Base-by-base conservation (phyloP, 257 asterid species). In the Knoxia roxburghii region DNA sequence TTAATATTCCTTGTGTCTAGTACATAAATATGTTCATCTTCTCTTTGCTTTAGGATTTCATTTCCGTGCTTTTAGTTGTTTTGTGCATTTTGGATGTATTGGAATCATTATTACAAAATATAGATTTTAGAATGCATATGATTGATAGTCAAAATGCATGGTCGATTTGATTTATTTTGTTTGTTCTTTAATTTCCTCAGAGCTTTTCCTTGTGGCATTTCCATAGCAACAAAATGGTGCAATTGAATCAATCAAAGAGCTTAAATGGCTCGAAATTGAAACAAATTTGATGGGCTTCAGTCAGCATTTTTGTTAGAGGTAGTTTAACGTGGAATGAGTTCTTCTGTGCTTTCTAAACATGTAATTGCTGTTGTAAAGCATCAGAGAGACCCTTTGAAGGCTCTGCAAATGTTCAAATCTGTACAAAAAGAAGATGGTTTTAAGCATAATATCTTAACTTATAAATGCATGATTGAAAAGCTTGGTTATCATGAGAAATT, bases 371-470 rank as follows among this genome's bases (percentile, higher is more conserved):
- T 93, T 11, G 74, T 93, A 59, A 82, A 82, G 69, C 76, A 73
- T 72, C 95, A 93, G 72, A 86, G 76, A 79, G 86, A 83, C 62
- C 99, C 99, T 27, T 51, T 85, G 13, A 93, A 84, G 82, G 99
- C 99, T 53, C 86, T 93, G 58, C 88, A 90, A 76, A 85, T 90
- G 84, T 93, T 93, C 80, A 81, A 82, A 79, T 81, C 89, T 18
- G 88, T 84, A 37, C 84, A 81, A 78, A 86, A 72, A 57, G 95
- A 90, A 76, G 84, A 86, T 55, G 89, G 95, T 52, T 93, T 81
- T 75, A 82, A 68, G 68, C 96, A 90, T 77, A 85, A 86, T 60
- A 60, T 86, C 67, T 73, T 73, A 66, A 90, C 97, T 54, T 93
- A 86, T 73, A 88, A 76, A 74, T 81, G 82, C 71, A 90, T 90